A percentile compares a stretch with the other conserved stretches of the same genome.
Evolutionary conservation across 371 early-diverging fungal genomes (phyloP).

Genomic region (Mucor circinelloides): DNA sequence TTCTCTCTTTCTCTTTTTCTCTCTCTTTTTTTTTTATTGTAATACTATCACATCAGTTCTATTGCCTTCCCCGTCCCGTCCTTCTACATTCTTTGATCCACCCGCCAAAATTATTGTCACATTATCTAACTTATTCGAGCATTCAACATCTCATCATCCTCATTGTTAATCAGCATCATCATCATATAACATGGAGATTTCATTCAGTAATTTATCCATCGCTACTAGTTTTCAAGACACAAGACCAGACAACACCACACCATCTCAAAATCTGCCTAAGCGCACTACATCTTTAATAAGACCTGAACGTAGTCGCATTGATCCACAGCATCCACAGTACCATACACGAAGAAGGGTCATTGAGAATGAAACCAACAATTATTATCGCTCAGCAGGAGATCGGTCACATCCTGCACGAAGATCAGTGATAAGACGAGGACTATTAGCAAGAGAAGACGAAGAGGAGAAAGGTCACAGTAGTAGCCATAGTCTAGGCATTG

Average conservation of each 20-base stretch:
- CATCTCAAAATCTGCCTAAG: slow-evolving; percentile 5
- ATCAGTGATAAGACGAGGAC: slow-evolving; percentile 24
- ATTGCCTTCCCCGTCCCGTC: neutral
- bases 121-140: neutral
- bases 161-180: neutral
- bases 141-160: neutral
- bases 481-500: neutral
- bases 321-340: slow-evolving; percentile 59
- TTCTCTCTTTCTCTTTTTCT: neutral
- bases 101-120: slow-evolving; percentile 3
- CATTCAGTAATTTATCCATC: slow-evolving; percentile 16
- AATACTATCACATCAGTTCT: neutral
- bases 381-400: slow-evolving; percentile 9
- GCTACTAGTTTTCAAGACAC: neutral
- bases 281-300: slow-evolving; percentile 68
- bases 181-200: slow-evolving; percentile 8
- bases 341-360: slow-evolving; percentile 39
- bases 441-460: slow-evolving; percentile 24
- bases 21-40: neutral
- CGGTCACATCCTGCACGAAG: slow-evolving; percentile 14
- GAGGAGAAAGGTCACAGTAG: neutral
- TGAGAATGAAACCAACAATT: slow-evolving; percentile 9
- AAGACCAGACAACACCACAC: neutral
- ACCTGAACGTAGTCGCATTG: slow-evolving; percentile 68
- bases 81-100: neutral